Base-by-base conservation (phyloP, 305 asterid species). In the Nicotiana rustica region DNA sequence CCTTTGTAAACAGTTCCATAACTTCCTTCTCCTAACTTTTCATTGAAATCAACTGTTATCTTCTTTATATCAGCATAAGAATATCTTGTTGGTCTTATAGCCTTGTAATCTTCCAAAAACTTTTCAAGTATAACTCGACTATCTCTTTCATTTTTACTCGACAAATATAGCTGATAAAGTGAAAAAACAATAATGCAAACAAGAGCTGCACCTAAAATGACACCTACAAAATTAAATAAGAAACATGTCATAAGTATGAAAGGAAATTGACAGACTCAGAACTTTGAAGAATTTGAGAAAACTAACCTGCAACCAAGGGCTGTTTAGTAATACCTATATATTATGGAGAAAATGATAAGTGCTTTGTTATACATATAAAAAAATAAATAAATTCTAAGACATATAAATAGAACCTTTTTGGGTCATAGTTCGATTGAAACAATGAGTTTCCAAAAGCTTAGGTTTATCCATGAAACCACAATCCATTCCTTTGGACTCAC, bases 1-100 rank as follows among this genome's bases (percentile, higher is more conserved):
- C 90, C 92, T 47, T 89, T 87, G 81, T 86, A 89, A 1, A 89
- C 91, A 17, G 81, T 81, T 29, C 91, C 90, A 5, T 86, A 78
- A 60, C 82, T 64, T 21, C 82, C 82, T 19, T 78, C 82, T 78
- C 82, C 82, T 15, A 78, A 14, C 57, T 57, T 60, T 78, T 60
- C 71, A 36, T 64, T 78, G 3, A 78, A 78, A 9, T 87, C 64
- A 60, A 82, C 81, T 1, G 89, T 89, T 81, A 89, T 86, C 65
- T 79, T 86, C 87, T 82, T 85, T 64, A 88, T 83, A 44, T 86
- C 90, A 15, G 85, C 75, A 81, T 86, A 89, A 55, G 85, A 10
- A 81, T 86, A 88, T 82, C 88, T 81, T 13, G 86, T 86, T 4
- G 92, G 90, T 70, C 85, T 86, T 13, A 87, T 86, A 61, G 89